phyloP scores from a whole-genome alignment of 2,329 filamentous ascomycete species.

The Raffaelea albimanens region DNA sequence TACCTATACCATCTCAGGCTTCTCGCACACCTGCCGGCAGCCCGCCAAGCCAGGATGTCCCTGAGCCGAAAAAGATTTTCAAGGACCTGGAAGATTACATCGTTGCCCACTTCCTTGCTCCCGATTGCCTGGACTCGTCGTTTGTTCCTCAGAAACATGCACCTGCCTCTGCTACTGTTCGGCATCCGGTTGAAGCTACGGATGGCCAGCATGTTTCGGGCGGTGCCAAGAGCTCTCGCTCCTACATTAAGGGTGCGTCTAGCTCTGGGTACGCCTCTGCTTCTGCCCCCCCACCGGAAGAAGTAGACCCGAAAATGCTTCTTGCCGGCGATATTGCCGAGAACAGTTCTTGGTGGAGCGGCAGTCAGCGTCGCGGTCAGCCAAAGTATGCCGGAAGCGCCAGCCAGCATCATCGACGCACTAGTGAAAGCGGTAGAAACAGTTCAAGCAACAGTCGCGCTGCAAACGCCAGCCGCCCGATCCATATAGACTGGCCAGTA shows the following conservation, averaged over 20 bases:
- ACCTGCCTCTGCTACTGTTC: background rate
- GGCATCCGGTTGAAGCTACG: no score
- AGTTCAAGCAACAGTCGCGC: background rate
- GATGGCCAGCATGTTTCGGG: background rate
- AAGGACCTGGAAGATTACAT: slow-evolving; percentile 71
- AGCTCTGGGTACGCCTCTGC: no score
- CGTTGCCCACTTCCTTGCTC: slow-evolving; percentile 55
- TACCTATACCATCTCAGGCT: background rate
- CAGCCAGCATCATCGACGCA: slow-evolving; percentile 10
- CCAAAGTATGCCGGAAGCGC: no score
- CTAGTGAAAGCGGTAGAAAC: slow-evolving; percentile 19
- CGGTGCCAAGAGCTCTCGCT: no score
- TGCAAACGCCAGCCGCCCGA: slow-evolving; percentile 19
- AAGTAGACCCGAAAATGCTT: slow-evolving; percentile 66
- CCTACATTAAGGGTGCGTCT: slow-evolving; percentile 15
- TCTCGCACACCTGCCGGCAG: slow-evolving; percentile 8
- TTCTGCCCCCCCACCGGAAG: slow-evolving; percentile 18
- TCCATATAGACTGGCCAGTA: slow-evolving; percentile 66
- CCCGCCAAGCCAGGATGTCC: slow-evolving; percentile 3
- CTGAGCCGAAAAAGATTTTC: slow-evolving; percentile 55
- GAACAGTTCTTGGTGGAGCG: slow-evolving; percentile 77
- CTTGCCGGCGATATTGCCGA: slow-evolving; percentile 68
- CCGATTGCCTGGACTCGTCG: slow-evolving; percentile 65
- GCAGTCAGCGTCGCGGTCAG: slow-evolving; percentile 17
- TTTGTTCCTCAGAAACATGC: slow-evolving; percentile 33